Conservation (phyloP, 371 early-diverging fungal genomes). For the Apophysomyces elegans region DNA sequence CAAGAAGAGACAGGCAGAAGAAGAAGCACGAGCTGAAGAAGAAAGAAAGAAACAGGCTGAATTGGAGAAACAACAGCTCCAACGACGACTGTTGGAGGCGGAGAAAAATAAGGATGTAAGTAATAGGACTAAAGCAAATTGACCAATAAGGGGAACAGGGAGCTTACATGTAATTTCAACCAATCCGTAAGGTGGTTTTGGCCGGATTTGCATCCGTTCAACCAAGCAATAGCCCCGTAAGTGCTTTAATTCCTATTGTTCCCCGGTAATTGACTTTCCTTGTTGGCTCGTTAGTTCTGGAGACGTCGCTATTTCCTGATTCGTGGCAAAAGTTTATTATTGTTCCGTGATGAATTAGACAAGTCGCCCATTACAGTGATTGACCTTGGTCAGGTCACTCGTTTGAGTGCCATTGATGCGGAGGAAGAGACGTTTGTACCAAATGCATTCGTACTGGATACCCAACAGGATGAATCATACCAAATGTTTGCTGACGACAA, state of each 20-base stretch:
- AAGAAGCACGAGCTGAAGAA: slow-evolving; percentile 14
- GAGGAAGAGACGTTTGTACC: slow-evolving; percentile 49
- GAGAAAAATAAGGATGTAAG: slow-evolving; percentile 35
- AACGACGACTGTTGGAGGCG: slow-evolving; percentile 30
- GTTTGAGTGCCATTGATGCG: slow-evolving; percentile 35
- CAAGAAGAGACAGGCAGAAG: slow-evolving; percentile 22
- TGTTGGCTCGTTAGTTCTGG: slow-evolving; percentile 16
- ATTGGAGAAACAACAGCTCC: slow-evolving; percentile 27
- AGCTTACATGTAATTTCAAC: background rate
- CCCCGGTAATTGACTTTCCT: slow-evolving; percentile 4
- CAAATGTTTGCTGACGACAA: slow-evolving; percentile 47
- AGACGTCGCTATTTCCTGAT: slow-evolving; percentile 29
- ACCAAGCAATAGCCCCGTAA: slow-evolving; percentile 30
- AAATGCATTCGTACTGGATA: slow-evolving; percentile 42
- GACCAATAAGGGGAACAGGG: background rate
- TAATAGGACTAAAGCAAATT: background rate
- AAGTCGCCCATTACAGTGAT: slow-evolving; percentile 49
- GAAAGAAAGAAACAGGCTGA: slow-evolving; percentile 13
- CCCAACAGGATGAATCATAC: slow-evolving; percentile 33
- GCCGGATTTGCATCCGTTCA: slow-evolving; percentile 36
- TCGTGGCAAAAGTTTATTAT: slow-evolving; percentile 25
- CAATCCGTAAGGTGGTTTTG: slow-evolving; percentile 20
- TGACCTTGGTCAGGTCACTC: slow-evolving; percentile 35
- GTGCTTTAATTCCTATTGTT: slow-evolving; percentile 15
- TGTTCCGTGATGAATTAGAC: slow-evolving; percentile 37